Base-by-base conservation (phyloP, 2,329 filamentous ascomycete species). In the Harringtonia aguacate region DNA sequence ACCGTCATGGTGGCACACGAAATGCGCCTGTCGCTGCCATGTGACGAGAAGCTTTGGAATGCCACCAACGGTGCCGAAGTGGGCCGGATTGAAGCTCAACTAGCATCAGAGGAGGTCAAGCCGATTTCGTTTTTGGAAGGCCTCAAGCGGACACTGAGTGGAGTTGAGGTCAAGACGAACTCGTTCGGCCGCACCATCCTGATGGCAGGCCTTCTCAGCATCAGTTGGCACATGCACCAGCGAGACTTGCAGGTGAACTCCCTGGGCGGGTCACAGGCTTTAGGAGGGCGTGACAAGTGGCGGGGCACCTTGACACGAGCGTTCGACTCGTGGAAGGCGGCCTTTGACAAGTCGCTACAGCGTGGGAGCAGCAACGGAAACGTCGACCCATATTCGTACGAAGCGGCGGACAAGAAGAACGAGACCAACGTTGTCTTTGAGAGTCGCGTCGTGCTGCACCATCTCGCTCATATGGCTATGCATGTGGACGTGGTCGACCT, bases 181-280 rank as follows among this genome's bases (percentile, higher is more conserved):
- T 83, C 87, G 0, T 98, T 97, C 58, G 92, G 90, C 1, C 80
- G 92, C 33, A 92, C 85, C 3, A 87, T 95, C 36, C 71, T 98
- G 41, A 97, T 97, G 88, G 84, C 90, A 1, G 92, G 92, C 0
- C 67, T 98, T 24, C 69, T 97, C 21, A 95, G 87, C 52, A 87
- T 97, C 27, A 92, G 85, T 57, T 97, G 88, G 86, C 90, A 97
- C 61, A 90, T 97, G 84, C 92, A 94, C 58, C 89, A 97, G 60
- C 78, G 90, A 56, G 92, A 97, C 59, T 74, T 95, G 14, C 90
- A 95, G 64, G 84, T 95, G 46, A 90, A 82, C 58, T 88, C 88
- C 1, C 72, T 97, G 0, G 88, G 77, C 7, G 68, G 67, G 1
- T 78, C 79, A 0, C 79, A 83, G 53, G 81, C 86, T 1, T 73